Evolutionary conservation across 805 yeast genomes (phyloP).

Genomic region (Cyberlindnera suaveolens): DNA sequence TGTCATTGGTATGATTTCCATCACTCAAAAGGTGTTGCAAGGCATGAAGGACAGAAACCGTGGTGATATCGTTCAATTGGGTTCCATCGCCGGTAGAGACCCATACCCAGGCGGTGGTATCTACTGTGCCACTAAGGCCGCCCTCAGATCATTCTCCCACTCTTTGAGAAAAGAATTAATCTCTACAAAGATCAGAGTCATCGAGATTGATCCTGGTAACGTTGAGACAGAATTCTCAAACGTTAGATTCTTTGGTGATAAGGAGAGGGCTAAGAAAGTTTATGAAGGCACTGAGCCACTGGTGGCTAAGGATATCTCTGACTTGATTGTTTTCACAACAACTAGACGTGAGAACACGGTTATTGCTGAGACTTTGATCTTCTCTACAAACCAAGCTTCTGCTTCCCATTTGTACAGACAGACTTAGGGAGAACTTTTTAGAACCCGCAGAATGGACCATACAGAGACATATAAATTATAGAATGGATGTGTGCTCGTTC

Average conservation of each 20-base stretch:
- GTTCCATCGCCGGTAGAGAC: conserved; percentile 79
- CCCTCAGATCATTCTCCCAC: conserved; percentile 66
- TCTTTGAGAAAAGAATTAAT: conserved; percentile 70
- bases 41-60: conserved; percentile 61
- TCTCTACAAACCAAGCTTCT: conserved; percentile 80
- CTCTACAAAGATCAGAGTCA: conserved; percentile 57
- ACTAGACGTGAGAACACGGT: conserved; percentile 56
- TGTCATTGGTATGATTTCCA: conserved; percentile 76
- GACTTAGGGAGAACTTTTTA: neutral
- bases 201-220: conserved; percentile 63
- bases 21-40: conserved; percentile 74
- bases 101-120: conserved; percentile 77
- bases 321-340: conserved; percentile 37
- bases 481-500: too few relatives aligned
- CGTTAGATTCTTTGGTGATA: conserved; percentile 55
- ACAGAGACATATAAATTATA: too few relatives aligned
- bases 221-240: conserved; percentile 64
- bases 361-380: conserved; percentile 71
- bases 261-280: conserved; percentile 46
- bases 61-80: conserved; percentile 71
- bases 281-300: conserved; percentile 54
- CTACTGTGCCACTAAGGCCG: conserved; percentile 72
- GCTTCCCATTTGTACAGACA: conserved; percentile 46
- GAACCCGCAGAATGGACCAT: too few relatives aligned
- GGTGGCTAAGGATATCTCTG: conserved; percentile 42